Conservation (phyloP, 495 filamentous ascomycete genomes). For the Aspergillus steynii region DNA sequence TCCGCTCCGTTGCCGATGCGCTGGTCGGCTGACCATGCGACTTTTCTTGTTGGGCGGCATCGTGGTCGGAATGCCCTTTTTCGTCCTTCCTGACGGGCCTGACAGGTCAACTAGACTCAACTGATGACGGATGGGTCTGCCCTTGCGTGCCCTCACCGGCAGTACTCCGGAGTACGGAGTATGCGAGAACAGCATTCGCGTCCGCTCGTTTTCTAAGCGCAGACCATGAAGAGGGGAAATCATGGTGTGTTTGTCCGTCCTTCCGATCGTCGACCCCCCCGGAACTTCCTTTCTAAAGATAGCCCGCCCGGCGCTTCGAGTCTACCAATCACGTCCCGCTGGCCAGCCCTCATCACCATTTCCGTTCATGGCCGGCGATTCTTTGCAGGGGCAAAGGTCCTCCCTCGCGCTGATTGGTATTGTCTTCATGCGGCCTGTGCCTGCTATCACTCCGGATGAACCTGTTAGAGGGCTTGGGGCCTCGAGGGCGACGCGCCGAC, state of each 20-base stretch:
- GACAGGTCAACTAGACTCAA: background rate
- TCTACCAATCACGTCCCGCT: slow-evolving; percentile 22
- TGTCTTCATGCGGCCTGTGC: slow-evolving; percentile 7
- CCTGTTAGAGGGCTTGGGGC: slow-evolving; percentile 17
- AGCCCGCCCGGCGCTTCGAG: slow-evolving; percentile 32
- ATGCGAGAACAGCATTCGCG: background rate
- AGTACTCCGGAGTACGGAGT: background rate
- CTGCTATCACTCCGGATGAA: slow-evolving; percentile 11
- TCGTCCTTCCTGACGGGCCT: slow-evolving; percentile 8
- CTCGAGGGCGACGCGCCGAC: slow-evolving; percentile 24
- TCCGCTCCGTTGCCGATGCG: slow-evolving; percentile 7
- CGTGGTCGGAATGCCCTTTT: slow-evolving; percentile 10
- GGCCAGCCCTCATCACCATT: slow-evolving; percentile 1
- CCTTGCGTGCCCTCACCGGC: background rate
- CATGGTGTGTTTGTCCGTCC: background rate
- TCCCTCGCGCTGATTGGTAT: slow-evolving; percentile 20
- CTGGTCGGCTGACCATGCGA: slow-evolving; percentile 15
- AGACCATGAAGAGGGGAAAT: background rate
- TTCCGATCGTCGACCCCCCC: background rate
- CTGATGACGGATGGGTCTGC: background rate
- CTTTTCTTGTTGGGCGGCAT: slow-evolving; percentile 2
- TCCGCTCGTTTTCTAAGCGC: background rate
- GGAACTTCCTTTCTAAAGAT: slow-evolving; percentile 30
- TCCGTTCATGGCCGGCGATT: slow-evolving; percentile 20
- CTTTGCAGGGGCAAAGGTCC: slow-evolving; percentile 22